Percentiles rank a stretch among this genome's conserved stretches.
These are phyloP conservation scores for Botrytis paeoniae DNA, from an alignment of 2,329 filamentous ascomycete genomes.

Conservation along the genomic window DNA sequence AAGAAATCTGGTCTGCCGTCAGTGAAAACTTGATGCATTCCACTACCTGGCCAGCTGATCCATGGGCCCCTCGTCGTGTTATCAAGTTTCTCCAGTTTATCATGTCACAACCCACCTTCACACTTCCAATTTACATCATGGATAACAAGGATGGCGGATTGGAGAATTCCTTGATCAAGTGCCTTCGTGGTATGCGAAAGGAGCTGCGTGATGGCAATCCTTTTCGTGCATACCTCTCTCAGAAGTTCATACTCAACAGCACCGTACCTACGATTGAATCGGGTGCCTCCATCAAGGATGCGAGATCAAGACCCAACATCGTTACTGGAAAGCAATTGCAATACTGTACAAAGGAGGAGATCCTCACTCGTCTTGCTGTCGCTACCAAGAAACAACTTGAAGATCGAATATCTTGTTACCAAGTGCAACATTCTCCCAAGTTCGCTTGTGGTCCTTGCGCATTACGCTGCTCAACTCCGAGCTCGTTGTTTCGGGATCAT, in stretches of 20 bases:
- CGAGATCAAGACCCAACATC: not conserved
- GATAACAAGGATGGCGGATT: too few species aligned
- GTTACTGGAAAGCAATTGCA: not conserved
- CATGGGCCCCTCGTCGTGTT: too few species aligned
- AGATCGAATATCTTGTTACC: not conserved
- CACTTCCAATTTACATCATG: too few species aligned
- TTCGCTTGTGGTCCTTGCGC: fast-evolving
- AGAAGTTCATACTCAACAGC: fast-evolving
- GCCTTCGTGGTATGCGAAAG: too few species aligned
- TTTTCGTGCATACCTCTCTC: not conserved
- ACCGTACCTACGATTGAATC: not conserved
- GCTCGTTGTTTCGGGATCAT: not conserved
- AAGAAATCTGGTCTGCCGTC: too few species aligned
- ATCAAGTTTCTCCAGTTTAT: too few species aligned
- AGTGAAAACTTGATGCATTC: too few species aligned
- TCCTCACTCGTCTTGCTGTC: not conserved
- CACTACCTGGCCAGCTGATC: too few species aligned
- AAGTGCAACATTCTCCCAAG: not conserved
- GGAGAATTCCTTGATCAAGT: too few species aligned
- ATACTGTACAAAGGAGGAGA: not conserved
- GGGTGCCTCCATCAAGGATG: not conserved
- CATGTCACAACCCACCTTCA: too few species aligned
- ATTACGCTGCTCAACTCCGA: not conserved
- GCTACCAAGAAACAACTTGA: not conserved
- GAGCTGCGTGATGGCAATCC: not conserved